Evolutionary conservation across 2,329 filamentous ascomycete species (phyloP), one percentile per base, ranked within the genome.

Genomic region (Monilinia fructicola): DNA sequence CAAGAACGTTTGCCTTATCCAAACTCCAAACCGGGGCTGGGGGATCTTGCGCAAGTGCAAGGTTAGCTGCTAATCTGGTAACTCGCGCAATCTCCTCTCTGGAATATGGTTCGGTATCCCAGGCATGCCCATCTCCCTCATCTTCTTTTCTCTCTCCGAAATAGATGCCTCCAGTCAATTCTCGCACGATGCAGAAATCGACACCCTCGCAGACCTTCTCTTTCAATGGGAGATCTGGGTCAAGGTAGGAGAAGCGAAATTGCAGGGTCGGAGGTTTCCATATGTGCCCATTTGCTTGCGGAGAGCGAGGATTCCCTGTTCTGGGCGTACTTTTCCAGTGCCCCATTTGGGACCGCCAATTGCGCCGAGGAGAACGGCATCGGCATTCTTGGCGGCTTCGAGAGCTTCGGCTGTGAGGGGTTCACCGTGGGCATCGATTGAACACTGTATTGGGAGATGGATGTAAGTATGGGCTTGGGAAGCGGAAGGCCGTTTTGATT

Each of bases 311-410:
- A 98, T 88, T 69, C 94, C 94, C 81, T 97, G 92, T 79, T 98
- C 94, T 1, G 94, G 94, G 54, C 93, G 91, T 70, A 97, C 90
- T 67, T 87, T 81, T 72, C 91, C 92, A 42, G 92, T 95, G 69
- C 93, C 93, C 92, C 93, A 98, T 92, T 97, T 79, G 18, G 95
- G 94, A n/a, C 94, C 94, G 73, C 94, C 94, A 75, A 98, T 96
- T 73, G 94, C 92, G 72, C 93, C 94, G 65, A 98, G 88, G 68
- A 98, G 88, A 68, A 98, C 90, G 50, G 93, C 94, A 78, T 97
- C 90, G 70, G 93, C 93, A 62, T 85, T 82, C 79, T 96, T 93
- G 72, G 92, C 93, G 46, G 92, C 93, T 18, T 81, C 81, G 73
- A 98, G 90, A 69, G 93, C 92, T 74, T 90, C 87, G 73, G 95